These are phyloP conservation scores for Fraxinus xanthoxyloides DNA, from an alignment of 305 asterid species.

Conservation along the genomic window DNA sequence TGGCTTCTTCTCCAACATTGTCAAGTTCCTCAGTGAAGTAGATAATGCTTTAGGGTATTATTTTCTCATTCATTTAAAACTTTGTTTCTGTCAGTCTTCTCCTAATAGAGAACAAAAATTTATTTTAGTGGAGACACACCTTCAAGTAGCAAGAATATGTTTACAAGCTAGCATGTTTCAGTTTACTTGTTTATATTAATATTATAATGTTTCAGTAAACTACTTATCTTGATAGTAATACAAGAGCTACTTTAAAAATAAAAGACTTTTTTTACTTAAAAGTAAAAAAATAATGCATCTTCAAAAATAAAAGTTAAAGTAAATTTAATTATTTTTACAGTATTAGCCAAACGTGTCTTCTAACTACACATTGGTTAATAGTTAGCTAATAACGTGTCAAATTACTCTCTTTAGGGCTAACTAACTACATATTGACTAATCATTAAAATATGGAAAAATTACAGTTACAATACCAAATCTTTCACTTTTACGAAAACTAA, in stretches of 20 bases:
- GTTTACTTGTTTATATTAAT: neutral
- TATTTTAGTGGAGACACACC: neutral
- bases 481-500: no score
- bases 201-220: neutral
- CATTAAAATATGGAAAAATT: neutral
- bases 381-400: no score
- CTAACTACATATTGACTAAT: neutral
- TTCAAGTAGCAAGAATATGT: neutral
- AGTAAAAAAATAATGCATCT: no score
- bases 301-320: neutral
- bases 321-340: neutral
- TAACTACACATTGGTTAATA: no score
- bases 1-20: constrained; percentile 39
- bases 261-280: neutral
- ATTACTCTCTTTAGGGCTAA: no score
- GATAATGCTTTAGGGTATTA: constrained; percentile 20
- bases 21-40: constrained; percentile 9
- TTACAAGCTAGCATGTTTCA: neutral
- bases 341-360: neutral
- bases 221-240: neutral
- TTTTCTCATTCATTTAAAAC: constrained; percentile 1
- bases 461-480: no score
- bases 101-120: neutral
- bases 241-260: no score
- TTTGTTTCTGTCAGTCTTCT: neutral